phyloP scores from a whole-genome alignment of 768 basidiomycete species.

The Pluteus cervinus region DNA sequence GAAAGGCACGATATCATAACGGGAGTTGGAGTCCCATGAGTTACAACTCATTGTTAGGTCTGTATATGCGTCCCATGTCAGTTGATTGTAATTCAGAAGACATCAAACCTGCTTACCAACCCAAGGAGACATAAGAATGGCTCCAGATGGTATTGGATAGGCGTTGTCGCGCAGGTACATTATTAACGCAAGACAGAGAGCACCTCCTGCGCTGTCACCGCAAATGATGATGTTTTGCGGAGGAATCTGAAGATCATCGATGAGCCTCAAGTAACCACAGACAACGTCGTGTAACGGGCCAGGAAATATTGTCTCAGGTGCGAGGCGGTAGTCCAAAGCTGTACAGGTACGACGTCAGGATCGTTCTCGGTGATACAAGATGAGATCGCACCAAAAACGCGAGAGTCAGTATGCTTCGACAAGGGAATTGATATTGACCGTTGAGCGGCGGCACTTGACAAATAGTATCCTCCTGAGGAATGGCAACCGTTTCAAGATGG shows the following conservation, averaged over 20 bases:
- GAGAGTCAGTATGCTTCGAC: slow-evolving; percentile 81
- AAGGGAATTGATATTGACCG: slow-evolving; percentile 86
- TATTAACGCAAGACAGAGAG: slow-evolving; percentile 73
- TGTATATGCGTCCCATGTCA: slow-evolving; percentile 18
- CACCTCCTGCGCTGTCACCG: slow-evolving; percentile 95
- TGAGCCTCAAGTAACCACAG: slow-evolving; percentile 78
- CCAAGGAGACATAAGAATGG: slow-evolving; percentile 92
- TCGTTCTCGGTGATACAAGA: slow-evolving; percentile 3
- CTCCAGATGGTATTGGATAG: slow-evolving; percentile 79
- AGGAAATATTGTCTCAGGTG: slow-evolving; percentile 93
- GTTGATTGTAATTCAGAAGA: slow-evolving; percentile 2
- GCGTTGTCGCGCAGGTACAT: slow-evolving; percentile 94
- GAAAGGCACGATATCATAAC: slow-evolving; percentile 76
- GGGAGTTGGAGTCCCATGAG: slow-evolving; percentile 91
- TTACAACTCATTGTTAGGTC: slow-evolving; percentile 96
- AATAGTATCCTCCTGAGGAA: slow-evolving; percentile 84
- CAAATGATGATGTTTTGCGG: slow-evolving; percentile 84
- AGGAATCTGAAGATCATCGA: slow-evolving; percentile 85
- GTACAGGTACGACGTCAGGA: slow-evolving; percentile 1
- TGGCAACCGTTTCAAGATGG: no score
- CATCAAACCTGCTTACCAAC: slow-evolving; percentile 77
- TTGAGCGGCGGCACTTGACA: slow-evolving; percentile 87
- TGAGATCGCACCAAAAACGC: slow-evolving; percentile 60
- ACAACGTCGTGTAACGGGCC: slow-evolving; percentile 85
- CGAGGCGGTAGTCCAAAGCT: slow-evolving; percentile 95